Evolutionary conservation across 1,139 yeast genomes (phyloP).

Genomic region (Sugiyamaella japonica): DNA sequence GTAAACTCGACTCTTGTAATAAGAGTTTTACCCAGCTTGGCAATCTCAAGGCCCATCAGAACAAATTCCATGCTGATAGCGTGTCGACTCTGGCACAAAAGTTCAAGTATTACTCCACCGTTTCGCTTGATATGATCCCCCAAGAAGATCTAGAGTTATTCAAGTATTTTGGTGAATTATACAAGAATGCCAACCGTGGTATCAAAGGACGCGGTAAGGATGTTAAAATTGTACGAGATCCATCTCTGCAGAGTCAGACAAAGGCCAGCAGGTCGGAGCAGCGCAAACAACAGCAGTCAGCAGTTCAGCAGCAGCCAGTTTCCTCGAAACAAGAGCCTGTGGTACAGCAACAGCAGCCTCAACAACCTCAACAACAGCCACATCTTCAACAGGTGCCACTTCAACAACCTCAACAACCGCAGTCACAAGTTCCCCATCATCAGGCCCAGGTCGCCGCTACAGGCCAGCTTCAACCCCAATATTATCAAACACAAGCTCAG

Average conservation of each 20-base stretch:
- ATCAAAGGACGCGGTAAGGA: constrained; percentile 85
- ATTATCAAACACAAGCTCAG: constrained; percentile 18
- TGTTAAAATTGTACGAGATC: constrained; percentile 28
- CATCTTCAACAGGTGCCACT: constrained; percentile 8
- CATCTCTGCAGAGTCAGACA: constrained; percentile 13
- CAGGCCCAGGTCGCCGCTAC: constrained; percentile 1
- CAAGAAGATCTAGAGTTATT: constrained; percentile 65
- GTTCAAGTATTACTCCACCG: constrained; percentile 32
- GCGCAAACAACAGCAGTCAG: constrained; percentile 7
- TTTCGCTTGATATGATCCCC: constrained; percentile 46
- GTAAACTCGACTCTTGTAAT: constrained; percentile 78
- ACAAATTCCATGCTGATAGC: constrained; percentile 76
- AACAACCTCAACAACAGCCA: not conserved
- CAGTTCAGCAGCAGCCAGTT: not conserved
- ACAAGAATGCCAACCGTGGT: constrained; percentile 86
- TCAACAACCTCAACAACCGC: constrained; percentile 8
- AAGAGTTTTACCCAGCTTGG: constrained; percentile 91
- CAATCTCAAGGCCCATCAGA: constrained; percentile 90
- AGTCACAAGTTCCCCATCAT: constrained; percentile 10
- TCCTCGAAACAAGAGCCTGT: constrained; percentile 6
- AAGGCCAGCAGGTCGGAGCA: constrained; percentile 12
- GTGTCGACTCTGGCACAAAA: constrained; percentile 60
- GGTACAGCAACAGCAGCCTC: not conserved
- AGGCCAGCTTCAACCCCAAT: constrained; percentile 18
- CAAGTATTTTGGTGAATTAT: constrained; percentile 73